Conservation (phyloP, 306 rosid genomes). For the Lablab purpureus region DNA sequence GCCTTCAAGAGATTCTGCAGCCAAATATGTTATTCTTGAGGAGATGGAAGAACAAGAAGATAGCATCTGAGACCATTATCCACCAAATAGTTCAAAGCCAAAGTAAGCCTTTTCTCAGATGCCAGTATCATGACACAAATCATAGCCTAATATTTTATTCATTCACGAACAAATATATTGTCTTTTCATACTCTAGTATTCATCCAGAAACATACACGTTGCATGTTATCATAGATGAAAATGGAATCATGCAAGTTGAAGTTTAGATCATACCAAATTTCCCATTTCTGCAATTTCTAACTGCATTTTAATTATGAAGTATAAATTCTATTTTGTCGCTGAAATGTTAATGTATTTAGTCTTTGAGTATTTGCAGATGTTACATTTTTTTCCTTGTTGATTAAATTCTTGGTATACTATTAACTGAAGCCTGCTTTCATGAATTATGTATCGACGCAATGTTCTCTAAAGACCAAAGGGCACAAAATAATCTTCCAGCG, state of each 20-base stretch:
- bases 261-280: neutral
- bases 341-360: neutral
- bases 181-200: neutral
- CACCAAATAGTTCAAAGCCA: conserved; percentile 36
- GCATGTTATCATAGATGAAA: conserved; percentile 11
- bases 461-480: conserved; percentile 28
- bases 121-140: conserved; percentile 7
- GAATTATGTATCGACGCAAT: conserved; percentile 16
- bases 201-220: conserved; percentile 21
- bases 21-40: conserved; percentile 92
- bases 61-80: conserved; percentile 45
- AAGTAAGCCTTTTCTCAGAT: conserved; percentile 50
- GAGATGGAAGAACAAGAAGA: conserved; percentile 79
- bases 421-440: conserved; percentile 33
- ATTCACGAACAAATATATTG: conserved; percentile 6
- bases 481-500: conserved; percentile 9
- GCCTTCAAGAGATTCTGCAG: conserved; percentile 51
- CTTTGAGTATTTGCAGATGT: conserved; percentile 3
- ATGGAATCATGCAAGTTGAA: conserved; percentile 27
- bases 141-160: conserved; percentile 14
- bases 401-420: conserved; percentile 28
- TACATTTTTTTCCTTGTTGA: conserved; percentile 14
- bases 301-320: neutral
- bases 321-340: neutral
- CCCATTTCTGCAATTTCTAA: neutral